Evolutionary conservation across 2,329 filamentous ascomycete species (phyloP).

Genomic region (Cercospora sp.): DNA sequence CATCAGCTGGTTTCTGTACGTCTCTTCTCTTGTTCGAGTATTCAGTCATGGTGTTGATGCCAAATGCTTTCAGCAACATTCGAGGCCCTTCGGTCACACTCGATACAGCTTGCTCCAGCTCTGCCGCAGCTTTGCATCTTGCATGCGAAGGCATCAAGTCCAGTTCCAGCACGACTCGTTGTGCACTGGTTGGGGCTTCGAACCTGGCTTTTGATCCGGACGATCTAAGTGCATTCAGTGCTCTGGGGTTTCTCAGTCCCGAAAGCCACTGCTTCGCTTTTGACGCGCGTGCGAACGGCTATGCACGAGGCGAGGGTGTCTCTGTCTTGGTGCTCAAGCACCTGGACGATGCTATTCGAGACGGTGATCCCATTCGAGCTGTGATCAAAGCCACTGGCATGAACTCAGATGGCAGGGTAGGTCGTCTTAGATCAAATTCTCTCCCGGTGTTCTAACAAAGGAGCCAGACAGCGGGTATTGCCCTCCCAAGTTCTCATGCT

Average conservation of each 20-base stretch:
- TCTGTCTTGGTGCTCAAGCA: slow-evolving; percentile 7
- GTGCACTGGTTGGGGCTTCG: slow-evolving; percentile 28
- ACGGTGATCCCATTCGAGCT: slow-evolving; percentile 35
- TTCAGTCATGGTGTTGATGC: too few relatives aligned
- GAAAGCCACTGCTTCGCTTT: slow-evolving; percentile 35
- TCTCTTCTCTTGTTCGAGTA: too few relatives aligned
- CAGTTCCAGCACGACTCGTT: not conserved
- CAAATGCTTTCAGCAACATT: slow-evolving; percentile 16
- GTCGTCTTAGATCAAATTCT: too few relatives aligned
- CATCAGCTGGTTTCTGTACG: too few relatives aligned
- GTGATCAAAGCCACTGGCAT: slow-evolving; percentile 40
- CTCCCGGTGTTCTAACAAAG: slow-evolving; percentile 20
- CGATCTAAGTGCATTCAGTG: not conserved
- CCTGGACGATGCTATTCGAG: slow-evolving; percentile 17
- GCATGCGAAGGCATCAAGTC: not conserved
- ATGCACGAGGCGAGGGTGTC: slow-evolving; percentile 55
- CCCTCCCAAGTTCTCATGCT: not conserved
- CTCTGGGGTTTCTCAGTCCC: slow-evolving; percentile 34
- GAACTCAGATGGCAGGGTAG: slow-evolving; percentile 39
- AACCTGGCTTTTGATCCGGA: slow-evolving; percentile 33
- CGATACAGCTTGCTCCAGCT: slow-evolving; percentile 19
- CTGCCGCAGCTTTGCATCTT: slow-evolving; percentile 3
- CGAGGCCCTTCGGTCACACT: slow-evolving; percentile 22
- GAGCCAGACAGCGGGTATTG: not conserved
- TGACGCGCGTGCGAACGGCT: slow-evolving; percentile 49